A percentile compares a stretch with the other conserved stretches of the same genome.
Evolutionary conservation across 345 rosid species (phyloP).

Genomic region (Melastoma malabathricum): DNA sequence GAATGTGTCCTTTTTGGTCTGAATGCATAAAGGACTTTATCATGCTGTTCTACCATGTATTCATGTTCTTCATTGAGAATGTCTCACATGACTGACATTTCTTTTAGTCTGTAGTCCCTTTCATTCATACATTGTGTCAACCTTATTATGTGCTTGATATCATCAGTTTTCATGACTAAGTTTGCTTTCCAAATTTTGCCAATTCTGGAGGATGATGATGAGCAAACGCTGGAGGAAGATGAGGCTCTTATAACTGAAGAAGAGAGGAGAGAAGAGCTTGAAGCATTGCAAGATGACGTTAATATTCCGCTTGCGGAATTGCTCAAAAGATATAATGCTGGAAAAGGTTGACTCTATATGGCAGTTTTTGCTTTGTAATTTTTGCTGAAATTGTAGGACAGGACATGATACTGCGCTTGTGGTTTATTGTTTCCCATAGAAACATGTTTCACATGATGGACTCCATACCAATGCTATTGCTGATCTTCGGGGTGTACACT

Average conservation of each 20-base stretch:
- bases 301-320: slow-evolving; percentile 86
- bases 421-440: too few relatives aligned
- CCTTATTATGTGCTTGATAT: slow-evolving; percentile 1
- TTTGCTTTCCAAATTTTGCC: not conserved
- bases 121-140: not conserved
- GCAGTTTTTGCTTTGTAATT: not conserved
- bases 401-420: too few relatives aligned
- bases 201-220: slow-evolving; percentile 92
- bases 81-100: not conserved
- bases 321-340: slow-evolving; percentile 46
- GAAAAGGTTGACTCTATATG: slow-evolving; percentile 25
- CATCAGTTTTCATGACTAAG: slow-evolving; percentile 1
- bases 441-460: too few relatives aligned
- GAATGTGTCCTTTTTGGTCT: slow-evolving; percentile 17
- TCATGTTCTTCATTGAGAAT: too few relatives aligned
- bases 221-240: slow-evolving; percentile 88
- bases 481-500: too few relatives aligned
- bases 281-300: slow-evolving; percentile 63
- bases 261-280: slow-evolving; percentile 90
- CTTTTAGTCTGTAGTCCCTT: not conserved
- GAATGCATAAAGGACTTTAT: not conserved
- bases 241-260: slow-evolving; percentile 70
- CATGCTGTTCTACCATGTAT: too few relatives aligned
- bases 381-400: too few relatives aligned
- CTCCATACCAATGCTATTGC: too few relatives aligned